Base-by-base conservation (phyloP, 2,329 filamentous ascomycete genomes). In the Hyphodiscus sp. region DNA sequence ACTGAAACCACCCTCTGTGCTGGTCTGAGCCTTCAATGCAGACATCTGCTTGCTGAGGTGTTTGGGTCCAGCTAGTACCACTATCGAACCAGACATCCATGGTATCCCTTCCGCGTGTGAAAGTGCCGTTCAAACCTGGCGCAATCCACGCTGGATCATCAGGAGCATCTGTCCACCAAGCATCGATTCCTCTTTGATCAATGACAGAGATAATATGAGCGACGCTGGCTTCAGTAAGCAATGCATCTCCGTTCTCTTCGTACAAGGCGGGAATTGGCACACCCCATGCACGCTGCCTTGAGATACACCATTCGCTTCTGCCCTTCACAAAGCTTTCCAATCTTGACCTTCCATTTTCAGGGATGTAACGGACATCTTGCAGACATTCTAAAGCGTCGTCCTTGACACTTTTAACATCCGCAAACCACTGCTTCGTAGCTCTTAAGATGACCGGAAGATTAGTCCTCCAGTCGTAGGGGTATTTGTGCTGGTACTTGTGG, bases 21-120 rank as follows among this genome's bases (percentile, higher is more conserved):
- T 99, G 94, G 69, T 99, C 94, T 2, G 87, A 89, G 30, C 94
- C 94, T 73, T 99, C 94, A 2, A 97, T 79, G 67, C 95, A 97
- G 20, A 97, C 80, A 68, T 99, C 91, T 0, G 90, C 90, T 20
- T 68, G 84, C 60, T 68, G 65, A 9, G 69, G 62, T 26, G 73
- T 75, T 66, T 81, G 77, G 3, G 77, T 87, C 94, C 94, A 99
- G 65, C 90, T 96, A 48, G 88, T 96, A 6, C 94, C 94, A 61
- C 94, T 97, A 69, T 99, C 94, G 63, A 99, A 99, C 94, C 94
- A 99, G 10, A 99, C 94, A 69, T 99, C 94, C 94, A 99, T 99
- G 0, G 94, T 99, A 65, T 99, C 94, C 44, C 77, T 88, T 15
- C 92, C 92, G 58, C 94, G 86, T 47, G 80, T 76, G 66, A 86